Percentiles rank a stretch among this genome's conserved stretches.
Conservation (phyloP, 768 basidiomycete genomes). For the Peribolospora kevripleyi region DNA sequence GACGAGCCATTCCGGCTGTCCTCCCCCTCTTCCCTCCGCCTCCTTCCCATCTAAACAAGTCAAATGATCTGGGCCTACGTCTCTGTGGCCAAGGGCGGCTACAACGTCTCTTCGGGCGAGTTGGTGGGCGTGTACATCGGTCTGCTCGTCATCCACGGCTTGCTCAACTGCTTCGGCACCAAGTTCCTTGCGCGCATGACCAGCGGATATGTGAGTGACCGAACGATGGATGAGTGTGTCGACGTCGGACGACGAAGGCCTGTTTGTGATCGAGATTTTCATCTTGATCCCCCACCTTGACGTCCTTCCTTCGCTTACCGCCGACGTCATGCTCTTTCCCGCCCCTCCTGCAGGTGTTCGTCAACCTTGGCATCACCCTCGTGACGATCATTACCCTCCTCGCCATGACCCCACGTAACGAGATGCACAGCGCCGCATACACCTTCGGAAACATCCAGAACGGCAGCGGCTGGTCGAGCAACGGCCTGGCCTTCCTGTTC, state of each 20-base stretch:
- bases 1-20: no score
- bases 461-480: constrained; percentile 51
- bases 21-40: background rate
- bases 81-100: constrained; percentile 31
- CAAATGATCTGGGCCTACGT: constrained; percentile 37
- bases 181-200: constrained; percentile 50
- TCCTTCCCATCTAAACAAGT: background rate
- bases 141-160: constrained; percentile 51
- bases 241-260: no score
- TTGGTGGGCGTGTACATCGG: constrained; percentile 53
- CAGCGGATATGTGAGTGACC: constrained; percentile 12
- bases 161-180: constrained; percentile 35
- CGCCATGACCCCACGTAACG: constrained; percentile 34
- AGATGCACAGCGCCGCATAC: constrained; percentile 58
- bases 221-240: constrained; percentile 5
- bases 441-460: constrained; percentile 58
- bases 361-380: constrained; percentile 59
- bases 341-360: constrained; percentile 37
- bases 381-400: constrained; percentile 68
- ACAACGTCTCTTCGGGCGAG: constrained; percentile 41
- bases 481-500: constrained; percentile 58
- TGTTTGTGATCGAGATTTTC: no score
- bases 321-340: background rate
- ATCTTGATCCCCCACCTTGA: no score
- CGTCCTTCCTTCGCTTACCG: background rate